Evolutionary conservation across 192 early-diverging fungal species (phyloP), one percentile per base, ranked within the genome.

Genomic region (Linnemannia zychae): DNA sequence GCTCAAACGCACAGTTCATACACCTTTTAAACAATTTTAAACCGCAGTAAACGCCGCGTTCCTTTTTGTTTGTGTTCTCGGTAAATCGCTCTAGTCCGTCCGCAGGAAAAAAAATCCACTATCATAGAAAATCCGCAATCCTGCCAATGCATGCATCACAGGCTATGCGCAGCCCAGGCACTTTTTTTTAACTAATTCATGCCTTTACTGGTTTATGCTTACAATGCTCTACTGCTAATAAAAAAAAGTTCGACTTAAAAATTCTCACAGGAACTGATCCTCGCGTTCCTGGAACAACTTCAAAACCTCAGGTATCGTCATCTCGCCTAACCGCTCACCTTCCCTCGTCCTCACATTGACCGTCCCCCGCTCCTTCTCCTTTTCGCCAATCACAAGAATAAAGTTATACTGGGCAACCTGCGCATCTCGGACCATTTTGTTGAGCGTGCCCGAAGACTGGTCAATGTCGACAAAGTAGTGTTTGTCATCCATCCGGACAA

Each of bases 391-490:
- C 3, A 98, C 95, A 65, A 97, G 82, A 20, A 97, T 94, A 81
- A 92, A 99, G 82, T 96, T 97, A 77, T 99, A 99, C 73, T 94
- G 92, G 18, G 93, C 89, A 40, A 95, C 80, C 82, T 97, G 96
- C 1, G 96, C 96, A 33, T 94, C 91, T 74, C 96, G 88, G 33
- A 99, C 92, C 79, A 94, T 91, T 80, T 96, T 95, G 76, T 91
- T 92, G 7, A 99, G 88, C 52, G 90, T 88, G 18, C 91, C 89
- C 6, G 94, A 89, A 12, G 94, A 91, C 34, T 82, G 82, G 72
- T 99, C 96, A 16, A 93, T 84, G 79, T 99, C 97, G 15, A 98
- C 94, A 91, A 93, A 94, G 84, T 93, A 97, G 50, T 90, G 90
- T 63, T 94, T 91, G 72, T 73, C 76, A 47, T 70, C 87, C 89